Evolutionary conservation across 768 basidiomycete species (phyloP), one percentile per base, ranked within the genome.

Genomic region (Hericium erinaceus): DNA sequence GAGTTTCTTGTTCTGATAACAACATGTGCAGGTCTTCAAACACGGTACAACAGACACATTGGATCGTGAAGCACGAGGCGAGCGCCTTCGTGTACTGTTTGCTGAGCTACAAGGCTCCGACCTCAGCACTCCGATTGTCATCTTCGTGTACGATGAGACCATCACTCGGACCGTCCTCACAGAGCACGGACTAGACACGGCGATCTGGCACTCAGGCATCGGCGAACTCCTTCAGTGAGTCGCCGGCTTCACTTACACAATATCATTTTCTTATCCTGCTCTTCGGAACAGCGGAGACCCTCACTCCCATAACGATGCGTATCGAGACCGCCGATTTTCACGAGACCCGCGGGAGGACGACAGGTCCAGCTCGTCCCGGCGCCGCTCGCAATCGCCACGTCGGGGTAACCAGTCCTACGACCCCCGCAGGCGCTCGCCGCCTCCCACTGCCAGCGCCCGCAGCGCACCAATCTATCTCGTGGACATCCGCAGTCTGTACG

Each of bases 301-400:
- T 33, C 33, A 20, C 16, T 9, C 44, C 44, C 44, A 46, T 9
- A 8, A 16, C 44, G n/a, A 46, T 4, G n/a, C 44, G 15, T n/a
- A n/a, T 46, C 60, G 4, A 39, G 49, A 18, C 16, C 50, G 26
- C 52, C 37, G 18, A 53, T 38, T 15, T 15, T n/a, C 41, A 10
- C 40, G n/a, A 22, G 39, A 52, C 9, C 3, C 13, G 12, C 61
- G 28, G 53, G 24, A 40, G 48, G 48, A 37, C 37, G 13, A 46
- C 15, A 33, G 33, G 6, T 33, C 6, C 33, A 33, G 4, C 38
- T 22, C 39, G 20, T 55, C 54, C 38, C 56, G 59, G 7, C 39
- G 50, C 52, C 61, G 61, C 28, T 61, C 62, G 39, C 60, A 39
- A 28, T 63, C 62, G 10, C 62, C 62, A 8, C 48, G 18, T 33